Percentiles rank a stretch among this genome's conserved stretches.
phyloP scores from a whole-genome alignment of 306 rosid genomes.

The Fragaria vesca region DNA sequence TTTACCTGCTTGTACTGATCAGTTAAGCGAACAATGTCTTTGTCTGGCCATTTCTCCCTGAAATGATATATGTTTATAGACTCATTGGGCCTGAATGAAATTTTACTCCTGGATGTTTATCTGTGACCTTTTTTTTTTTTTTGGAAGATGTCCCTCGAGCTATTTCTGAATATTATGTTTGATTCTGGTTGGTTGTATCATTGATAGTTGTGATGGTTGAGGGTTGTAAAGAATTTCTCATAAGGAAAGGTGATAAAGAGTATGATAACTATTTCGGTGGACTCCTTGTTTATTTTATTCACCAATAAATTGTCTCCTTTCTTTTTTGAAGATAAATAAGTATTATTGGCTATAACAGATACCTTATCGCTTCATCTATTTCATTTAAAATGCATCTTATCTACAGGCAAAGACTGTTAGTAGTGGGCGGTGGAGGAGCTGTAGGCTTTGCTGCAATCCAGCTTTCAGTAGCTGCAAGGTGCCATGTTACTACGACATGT shows the following conservation, averaged over 20 bases:
- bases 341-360: background rate
- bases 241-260: background rate
- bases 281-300: background rate
- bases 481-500: conserved; percentile 81
- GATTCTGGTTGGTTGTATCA: background rate
- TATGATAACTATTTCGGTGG: background rate
- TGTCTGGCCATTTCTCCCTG: background rate
- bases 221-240: background rate
- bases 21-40: background rate
- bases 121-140: background rate
- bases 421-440: conserved; percentile 98
- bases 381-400: conserved; percentile 28
- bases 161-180: background rate
- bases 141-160: background rate
- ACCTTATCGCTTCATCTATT: background rate
- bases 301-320: background rate
- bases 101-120: background rate
- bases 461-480: conserved; percentile 78
- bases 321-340: background rate
- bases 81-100: background rate
- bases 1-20: background rate
- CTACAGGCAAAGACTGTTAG: conserved; percentile 76
- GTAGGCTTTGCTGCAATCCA: conserved; percentile 87
- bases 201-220: background rate
- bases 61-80: background rate